Conservation (phyloP, 2,329 filamentous ascomycete genomes). For the Tolypocladium ophioglossoides region DNA sequence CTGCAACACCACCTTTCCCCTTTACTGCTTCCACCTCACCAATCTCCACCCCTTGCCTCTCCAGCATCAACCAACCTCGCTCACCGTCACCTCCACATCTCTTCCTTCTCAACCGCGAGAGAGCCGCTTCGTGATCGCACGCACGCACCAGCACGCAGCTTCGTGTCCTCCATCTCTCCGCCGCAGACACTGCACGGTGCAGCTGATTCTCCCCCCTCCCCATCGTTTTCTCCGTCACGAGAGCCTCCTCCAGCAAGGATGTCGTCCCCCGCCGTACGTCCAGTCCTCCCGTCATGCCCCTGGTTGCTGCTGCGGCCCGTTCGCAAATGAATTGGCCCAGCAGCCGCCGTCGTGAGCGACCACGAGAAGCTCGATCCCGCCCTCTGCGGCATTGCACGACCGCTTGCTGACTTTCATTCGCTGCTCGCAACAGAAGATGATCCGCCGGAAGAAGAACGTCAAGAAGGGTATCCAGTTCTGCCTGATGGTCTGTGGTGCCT, state of each 20-base stretch:
- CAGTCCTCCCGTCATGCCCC: constrained; percentile 1
- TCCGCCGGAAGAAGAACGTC: constrained; percentile 99
- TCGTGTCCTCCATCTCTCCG: neutral
- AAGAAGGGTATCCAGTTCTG: constrained; percentile 99
- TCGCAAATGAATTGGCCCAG: neutral
- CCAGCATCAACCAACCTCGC: constrained; percentile 4
- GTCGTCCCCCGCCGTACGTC: constrained; percentile 14
- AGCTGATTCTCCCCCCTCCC: neutral
- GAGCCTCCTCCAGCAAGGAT: constrained; percentile 9
- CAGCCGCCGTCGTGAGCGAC: neutral
- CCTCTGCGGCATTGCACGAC: neutral
- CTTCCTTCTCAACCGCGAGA: constrained; percentile 1
- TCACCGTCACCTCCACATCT: constrained; percentile 5
- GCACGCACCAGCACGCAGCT: neutral
- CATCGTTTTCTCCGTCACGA: neutral
- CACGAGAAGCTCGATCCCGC: neutral
- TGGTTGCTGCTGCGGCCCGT: neutral
- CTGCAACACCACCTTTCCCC: constrained; percentile 6
- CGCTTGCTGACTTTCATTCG: constrained; percentile 14
- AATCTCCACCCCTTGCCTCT: constrained; percentile 4
- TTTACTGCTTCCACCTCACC: constrained; percentile 5
- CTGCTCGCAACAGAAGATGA: constrained; percentile 60
- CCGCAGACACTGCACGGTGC: neutral
- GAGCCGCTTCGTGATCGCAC: constrained; percentile 1
- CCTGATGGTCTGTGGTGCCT: constrained; percentile 99